phyloP scores from a whole-genome alignment of 176 grass and related monocot genomes.

The Thinopyrum elongatum region DNA sequence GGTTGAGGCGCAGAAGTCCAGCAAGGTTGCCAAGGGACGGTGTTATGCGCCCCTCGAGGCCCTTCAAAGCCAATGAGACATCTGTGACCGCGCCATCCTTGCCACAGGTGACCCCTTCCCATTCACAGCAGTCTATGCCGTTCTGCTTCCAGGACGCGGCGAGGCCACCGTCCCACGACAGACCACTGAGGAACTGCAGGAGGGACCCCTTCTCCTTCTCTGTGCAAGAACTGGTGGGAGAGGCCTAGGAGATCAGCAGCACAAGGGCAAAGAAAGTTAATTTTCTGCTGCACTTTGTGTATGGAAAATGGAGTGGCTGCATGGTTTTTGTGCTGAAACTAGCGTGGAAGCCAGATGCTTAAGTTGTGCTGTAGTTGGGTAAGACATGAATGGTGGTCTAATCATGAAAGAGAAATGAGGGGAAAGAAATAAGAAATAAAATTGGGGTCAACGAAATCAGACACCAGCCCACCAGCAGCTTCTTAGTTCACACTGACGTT shows the following conservation, averaged over 20 bases:
- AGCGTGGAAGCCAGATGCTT: background rate
- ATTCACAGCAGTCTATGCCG: conserved; percentile 16
- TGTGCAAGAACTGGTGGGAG: background rate
- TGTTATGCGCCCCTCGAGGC: conserved; percentile 15
- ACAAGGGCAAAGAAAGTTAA: background rate
- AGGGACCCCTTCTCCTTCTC: background rate
- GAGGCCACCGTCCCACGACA: background rate
- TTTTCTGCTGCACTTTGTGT: background rate
- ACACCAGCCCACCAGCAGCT: background rate
- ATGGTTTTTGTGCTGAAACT: background rate
- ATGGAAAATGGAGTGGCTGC: background rate
- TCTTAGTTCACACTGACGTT: conserved; percentile 3
- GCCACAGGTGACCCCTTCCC: conserved; percentile 30
- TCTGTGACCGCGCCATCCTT: background rate
- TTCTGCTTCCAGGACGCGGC: background rate
- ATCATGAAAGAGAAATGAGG: background rate
- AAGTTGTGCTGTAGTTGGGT: background rate
- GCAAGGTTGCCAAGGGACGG: background rate
- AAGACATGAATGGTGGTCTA: background rate
- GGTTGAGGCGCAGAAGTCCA: conserved; percentile 2
- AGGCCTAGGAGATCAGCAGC: background rate
- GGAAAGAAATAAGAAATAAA: conserved; percentile 1
- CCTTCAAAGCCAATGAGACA: background rate
- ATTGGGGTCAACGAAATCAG: background rate
- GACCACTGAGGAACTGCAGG: background rate